Evolutionary conservation across 2,329 filamentous ascomycete species (phyloP), one percentile per base, ranked within the genome.

Genomic region (Phoma herbarum): DNA sequence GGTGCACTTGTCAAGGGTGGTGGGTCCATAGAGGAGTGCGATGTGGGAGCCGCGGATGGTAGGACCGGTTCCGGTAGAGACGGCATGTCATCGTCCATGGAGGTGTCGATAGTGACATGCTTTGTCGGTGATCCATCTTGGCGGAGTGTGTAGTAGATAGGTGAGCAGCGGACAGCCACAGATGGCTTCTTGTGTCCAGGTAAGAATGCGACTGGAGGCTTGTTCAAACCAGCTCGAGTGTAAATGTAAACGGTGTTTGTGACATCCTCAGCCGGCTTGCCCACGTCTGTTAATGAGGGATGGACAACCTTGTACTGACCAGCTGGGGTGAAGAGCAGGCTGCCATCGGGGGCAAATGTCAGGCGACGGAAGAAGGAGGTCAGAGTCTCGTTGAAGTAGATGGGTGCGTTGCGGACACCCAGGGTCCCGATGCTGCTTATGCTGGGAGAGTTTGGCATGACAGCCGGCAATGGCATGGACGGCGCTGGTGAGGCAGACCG

Each of bases 191-290:
- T 99, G 78, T 98, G 94, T 1, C 95, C 95, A 0, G 95, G 95
- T 7, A 99, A 84, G 78, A 98, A 95, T 7, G 94, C 93, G 57
- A 98, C 90, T 2, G 95, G 95, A 1, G 95, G 93, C 75, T 96
- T 97, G 80, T 97, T 98, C 72, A 99, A 92, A 23, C 95, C 95
- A 28, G 93, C 95, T 68, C 95, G 85, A 0, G 94, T 97, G 77
- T 99, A 99, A 52, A 99, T 95, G 78, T 99, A 99, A 22, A 99
- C 96, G 0, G 95, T 99, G 74, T 99, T 99, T 69, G 91, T 93
- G 50, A 97, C 85, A 66, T 99, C 94, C 67, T 95, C 94, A 0
- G 85, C 85, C 0, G 87, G 84, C 76, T 93, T 96, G 2, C 83
- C 74, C n/a, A 83, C 80, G 62, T 93, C 90, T 47, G 86, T 85